phyloP scores from a whole-genome alignment of 345 rosid species.

The Chamaenerion angustifolium region DNA sequence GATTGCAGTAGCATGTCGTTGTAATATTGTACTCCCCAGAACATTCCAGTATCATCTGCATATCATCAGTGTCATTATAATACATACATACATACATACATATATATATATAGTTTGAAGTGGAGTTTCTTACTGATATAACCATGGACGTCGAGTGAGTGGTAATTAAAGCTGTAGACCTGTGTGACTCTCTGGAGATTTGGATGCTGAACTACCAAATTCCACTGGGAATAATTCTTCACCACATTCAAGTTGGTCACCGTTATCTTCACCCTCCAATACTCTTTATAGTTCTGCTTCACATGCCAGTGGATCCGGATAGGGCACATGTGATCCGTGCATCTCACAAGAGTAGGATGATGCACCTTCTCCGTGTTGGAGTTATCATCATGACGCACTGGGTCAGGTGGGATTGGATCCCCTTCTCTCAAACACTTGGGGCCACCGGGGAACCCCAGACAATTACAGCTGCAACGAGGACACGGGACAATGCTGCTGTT shows the following conservation, averaged over 20 bases:
- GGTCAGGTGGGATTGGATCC: constrained; percentile 23
- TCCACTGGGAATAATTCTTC: constrained; percentile 68
- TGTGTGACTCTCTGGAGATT: constrained; percentile 39
- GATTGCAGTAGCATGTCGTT: constrained; percentile 61
- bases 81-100: not conserved
- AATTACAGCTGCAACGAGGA: constrained; percentile 60
- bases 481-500: constrained; percentile 51
- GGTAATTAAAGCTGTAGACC: constrained; percentile 68
- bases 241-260: constrained; percentile 42
- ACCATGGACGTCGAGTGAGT: constrained; percentile 36
- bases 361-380: constrained; percentile 12
- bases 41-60: constrained; percentile 71
- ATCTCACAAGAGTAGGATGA: constrained; percentile 29
- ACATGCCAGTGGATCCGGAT: constrained; percentile 77
- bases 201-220: constrained; percentile 68
- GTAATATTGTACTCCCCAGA: constrained; percentile 67
- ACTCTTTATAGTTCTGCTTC: constrained; percentile 59
- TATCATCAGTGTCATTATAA: not conserved
- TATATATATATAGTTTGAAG: not conserved
- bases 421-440: constrained; percentile 36
- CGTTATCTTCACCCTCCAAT: constrained; percentile 72
- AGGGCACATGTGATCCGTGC: constrained; percentile 70
- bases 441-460: constrained; percentile 36
- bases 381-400: constrained; percentile 25
- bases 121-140: constrained; percentile 31